These are phyloP conservation scores for Pseudogymnoascus sp. DNA, from an alignment of 2,329 filamentous ascomycete genomes.

Conservation along the genomic window DNA sequence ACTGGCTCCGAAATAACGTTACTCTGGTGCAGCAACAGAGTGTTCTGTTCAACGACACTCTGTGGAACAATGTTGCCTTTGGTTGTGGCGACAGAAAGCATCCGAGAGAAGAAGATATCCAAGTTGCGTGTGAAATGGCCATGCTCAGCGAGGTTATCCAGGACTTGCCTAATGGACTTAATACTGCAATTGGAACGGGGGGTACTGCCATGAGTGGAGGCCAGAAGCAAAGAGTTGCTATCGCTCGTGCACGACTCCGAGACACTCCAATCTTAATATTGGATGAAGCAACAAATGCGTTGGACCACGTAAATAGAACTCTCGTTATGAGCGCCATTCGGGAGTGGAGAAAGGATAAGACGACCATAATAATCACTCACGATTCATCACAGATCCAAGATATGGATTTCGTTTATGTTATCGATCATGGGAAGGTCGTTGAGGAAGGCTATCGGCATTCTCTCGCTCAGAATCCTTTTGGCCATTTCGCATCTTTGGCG, in stretches of 20 bases:
- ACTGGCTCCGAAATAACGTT: conserved; percentile 71
- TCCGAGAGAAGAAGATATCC: conserved; percentile 48
- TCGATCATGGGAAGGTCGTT: conserved; percentile 61
- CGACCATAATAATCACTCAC: conserved; percentile 89
- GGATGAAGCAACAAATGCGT: conserved; percentile 79
- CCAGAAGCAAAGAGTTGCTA: conserved; percentile 70
- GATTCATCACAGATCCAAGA: conserved; percentile 68
- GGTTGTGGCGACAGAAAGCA: conserved; percentile 46
- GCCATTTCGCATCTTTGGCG: conserved; percentile 37
- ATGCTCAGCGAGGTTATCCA: conserved; percentile 60
- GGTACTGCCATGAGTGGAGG: conserved; percentile 72
- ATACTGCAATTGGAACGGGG: conserved; percentile 63
- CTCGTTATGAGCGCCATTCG: conserved; percentile 68
- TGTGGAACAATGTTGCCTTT: conserved; percentile 70
- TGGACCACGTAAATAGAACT: conserved; percentile 64
- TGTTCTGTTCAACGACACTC: conserved; percentile 70
- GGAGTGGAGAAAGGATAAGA: conserved; percentile 69
- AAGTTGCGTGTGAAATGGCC: conserved; percentile 55
- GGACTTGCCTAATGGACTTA: conserved; percentile 58
- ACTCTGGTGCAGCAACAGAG: conserved; percentile 77
- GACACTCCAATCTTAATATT: conserved; percentile 75
- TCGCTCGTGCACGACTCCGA: conserved; percentile 69
- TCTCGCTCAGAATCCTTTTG: conserved; percentile 38
- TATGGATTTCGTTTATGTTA: conserved; percentile 70
- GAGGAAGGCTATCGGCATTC: conserved; percentile 58